phyloP scores from a whole-genome alignment of 768 basidiomycete genomes.

The Tylopilus subfusipes region DNA sequence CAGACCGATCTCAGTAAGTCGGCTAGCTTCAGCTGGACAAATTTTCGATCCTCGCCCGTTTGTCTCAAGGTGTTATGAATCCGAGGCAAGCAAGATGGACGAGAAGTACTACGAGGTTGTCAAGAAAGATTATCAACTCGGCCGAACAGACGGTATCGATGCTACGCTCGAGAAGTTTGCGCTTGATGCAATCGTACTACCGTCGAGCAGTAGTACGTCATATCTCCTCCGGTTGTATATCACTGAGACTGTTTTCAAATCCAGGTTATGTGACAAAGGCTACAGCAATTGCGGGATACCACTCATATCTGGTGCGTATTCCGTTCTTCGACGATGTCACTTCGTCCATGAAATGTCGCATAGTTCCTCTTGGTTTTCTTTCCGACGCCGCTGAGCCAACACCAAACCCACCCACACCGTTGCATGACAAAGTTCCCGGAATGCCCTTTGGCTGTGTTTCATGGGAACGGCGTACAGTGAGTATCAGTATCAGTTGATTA shows the following conservation, averaged over 20 bases:
- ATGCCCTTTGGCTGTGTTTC: constrained; percentile 44
- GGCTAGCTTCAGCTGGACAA: not conserved
- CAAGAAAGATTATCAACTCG: constrained; percentile 43
- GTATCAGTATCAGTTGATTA: constrained; percentile 39
- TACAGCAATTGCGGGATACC: constrained; percentile 38
- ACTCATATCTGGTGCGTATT: constrained; percentile 29
- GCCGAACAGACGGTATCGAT: constrained; percentile 52
- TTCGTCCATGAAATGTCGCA: constrained; percentile 31
- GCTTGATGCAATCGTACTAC: constrained; percentile 52
- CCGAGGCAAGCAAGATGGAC: constrained; percentile 25
- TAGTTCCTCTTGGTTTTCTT: constrained; percentile 41
- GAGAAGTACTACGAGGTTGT: constrained; percentile 42
- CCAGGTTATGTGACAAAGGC: constrained; percentile 27
- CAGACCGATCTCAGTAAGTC: constrained; percentile 34
- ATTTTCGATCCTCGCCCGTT: not conserved
- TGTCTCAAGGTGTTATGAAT: constrained; percentile 18
- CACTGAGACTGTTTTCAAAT: not conserved
- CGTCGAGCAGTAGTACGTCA: constrained; percentile 25
- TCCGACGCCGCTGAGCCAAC: constrained; percentile 29
- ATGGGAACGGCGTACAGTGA: constrained; percentile 46
- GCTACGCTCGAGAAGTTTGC: constrained; percentile 43
- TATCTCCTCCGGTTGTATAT: not conserved
- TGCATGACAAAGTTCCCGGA: constrained; percentile 33
- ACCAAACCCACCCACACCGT: constrained; percentile 35
- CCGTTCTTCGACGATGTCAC: too few relatives aligned